These are phyloP conservation scores for Fraxinus excelsior DNA, from an alignment of 257 asterid species.

Conservation along the genomic window DNA sequence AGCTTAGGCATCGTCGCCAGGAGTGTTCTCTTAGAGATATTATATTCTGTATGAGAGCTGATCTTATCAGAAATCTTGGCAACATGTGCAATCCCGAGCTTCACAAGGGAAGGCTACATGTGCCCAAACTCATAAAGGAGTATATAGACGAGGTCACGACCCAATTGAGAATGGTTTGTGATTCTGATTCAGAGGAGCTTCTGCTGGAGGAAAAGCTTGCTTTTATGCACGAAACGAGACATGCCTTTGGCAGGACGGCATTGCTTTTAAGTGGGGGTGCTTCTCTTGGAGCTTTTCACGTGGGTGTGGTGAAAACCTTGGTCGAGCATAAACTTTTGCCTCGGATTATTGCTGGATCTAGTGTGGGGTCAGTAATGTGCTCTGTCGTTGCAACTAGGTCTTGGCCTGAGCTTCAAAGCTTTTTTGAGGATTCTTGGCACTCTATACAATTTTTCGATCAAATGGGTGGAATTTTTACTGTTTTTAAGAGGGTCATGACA, in stretches of 20 bases:
- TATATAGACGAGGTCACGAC: conserved; percentile 90
- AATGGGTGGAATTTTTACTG: conserved; percentile 76
- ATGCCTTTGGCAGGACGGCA: conserved; percentile 95
- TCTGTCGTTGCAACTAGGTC: conserved; percentile 85
- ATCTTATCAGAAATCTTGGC: conserved; percentile 80
- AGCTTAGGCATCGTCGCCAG: conserved; percentile 80
- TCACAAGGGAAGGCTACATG: conserved; percentile 86
- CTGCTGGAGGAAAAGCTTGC: conserved; percentile 91
- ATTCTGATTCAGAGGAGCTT: conserved; percentile 87
- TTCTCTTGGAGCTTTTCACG: conserved; percentile 90
- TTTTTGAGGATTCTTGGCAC: conserved; percentile 92
- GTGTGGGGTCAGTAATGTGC: conserved; percentile 94
- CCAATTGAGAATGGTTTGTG: conserved; percentile 88
- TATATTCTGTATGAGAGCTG: conserved; percentile 90
- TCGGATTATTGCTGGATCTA: conserved; percentile 90
- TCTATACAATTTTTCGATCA: conserved; percentile 81
- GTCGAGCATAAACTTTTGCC: conserved; percentile 93
- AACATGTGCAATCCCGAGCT: conserved; percentile 97
- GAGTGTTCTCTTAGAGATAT: conserved; percentile 92
- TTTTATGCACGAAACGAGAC: conserved; percentile 94
- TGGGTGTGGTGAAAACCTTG: conserved; percentile 86
- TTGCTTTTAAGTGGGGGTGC: conserved; percentile 95
- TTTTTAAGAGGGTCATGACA: conserved; percentile 79
- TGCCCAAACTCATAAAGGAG: conserved; percentile 85
- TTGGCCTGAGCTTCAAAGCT: conserved; percentile 96